Percentiles rank a stretch among this genome's conserved stretches.
Conservation (phyloP, 768 basidiomycete species). For the Mycena venus region DNA sequence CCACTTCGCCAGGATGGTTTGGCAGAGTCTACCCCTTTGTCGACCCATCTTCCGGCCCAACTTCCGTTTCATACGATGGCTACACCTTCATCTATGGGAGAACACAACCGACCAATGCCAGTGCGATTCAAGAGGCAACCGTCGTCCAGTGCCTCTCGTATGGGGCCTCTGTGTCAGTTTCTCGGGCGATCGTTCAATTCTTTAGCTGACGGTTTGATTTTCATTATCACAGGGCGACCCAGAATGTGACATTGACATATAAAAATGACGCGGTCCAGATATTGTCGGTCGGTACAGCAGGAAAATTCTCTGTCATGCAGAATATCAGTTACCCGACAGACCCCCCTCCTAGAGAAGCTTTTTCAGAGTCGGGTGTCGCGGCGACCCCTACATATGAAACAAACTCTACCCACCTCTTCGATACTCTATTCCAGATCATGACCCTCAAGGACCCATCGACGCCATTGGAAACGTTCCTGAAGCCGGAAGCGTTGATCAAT, state of each 20-base stretch:
- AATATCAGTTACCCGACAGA: neutral
- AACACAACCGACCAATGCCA: conserved; percentile 3
- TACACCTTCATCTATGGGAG: neutral
- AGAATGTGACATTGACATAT: conserved; percentile 10
- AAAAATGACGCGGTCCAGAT: neutral
- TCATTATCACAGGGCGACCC: neutral
- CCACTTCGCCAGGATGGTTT: conserved; percentile 6
- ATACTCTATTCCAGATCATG: conserved; percentile 18
- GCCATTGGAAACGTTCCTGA: conserved; percentile 9
- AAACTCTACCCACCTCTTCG: neutral
- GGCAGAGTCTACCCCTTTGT: neutral
- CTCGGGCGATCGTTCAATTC: neutral
- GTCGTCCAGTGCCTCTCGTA: conserved; percentile 7
- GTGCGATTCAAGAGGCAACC: neutral
- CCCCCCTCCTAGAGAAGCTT: neutral
- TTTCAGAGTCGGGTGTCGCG: too few relatives aligned
- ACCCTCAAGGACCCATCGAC: conserved; percentile 9
- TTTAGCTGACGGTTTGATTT: neutral
- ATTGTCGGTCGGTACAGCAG: neutral
- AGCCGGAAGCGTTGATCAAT: neutral
- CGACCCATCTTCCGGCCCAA: too few relatives aligned
- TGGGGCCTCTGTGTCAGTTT: neutral
- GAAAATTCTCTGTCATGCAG: neutral
- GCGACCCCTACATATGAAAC: neutral
- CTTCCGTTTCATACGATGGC: neutral